These are phyloP conservation scores for Grifola frondosa DNA, from an alignment of 1,284 basidiomycete species.

Conservation along the genomic window DNA sequence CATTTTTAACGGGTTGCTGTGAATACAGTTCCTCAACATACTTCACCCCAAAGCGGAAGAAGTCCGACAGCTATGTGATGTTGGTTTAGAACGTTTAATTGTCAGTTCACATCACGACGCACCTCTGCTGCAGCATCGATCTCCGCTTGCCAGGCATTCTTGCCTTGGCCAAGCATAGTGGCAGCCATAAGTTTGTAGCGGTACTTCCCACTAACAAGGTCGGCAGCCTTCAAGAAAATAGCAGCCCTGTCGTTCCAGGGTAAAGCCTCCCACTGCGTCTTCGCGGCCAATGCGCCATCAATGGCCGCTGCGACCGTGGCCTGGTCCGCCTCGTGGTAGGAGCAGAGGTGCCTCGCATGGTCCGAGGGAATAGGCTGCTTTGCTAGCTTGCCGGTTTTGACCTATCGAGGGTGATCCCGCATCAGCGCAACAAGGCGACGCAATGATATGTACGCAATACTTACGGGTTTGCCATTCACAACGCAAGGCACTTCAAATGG, in stretches of 20 bases:
- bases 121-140: slow-evolving; percentile 99
- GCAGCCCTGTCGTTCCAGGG: slow-evolving; percentile 97
- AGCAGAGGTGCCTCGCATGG: slow-evolving; percentile 79
- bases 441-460: slow-evolving; percentile 26
- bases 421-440: slow-evolving; percentile 3
- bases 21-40: slow-evolving; percentile 94
- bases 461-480: slow-evolving; percentile 86
- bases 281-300: slow-evolving; percentile 84
- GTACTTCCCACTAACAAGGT: slow-evolving; percentile 93
- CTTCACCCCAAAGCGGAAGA: slow-evolving; percentile 96
- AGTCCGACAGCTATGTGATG: slow-evolving; percentile 74
- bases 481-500: slow-evolving; percentile 93
- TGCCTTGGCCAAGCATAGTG: slow-evolving; percentile 97
- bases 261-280: slow-evolving; percentile 87
- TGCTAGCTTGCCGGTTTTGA: slow-evolving; percentile 81
- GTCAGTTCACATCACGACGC: slow-evolving; percentile 20
- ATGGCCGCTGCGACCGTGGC: slow-evolving; percentile 81
- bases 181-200: slow-evolving; percentile 94
- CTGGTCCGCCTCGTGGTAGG: slow-evolving; percentile 87
- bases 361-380: slow-evolving; percentile 85
- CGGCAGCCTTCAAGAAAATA: slow-evolving; percentile 97
- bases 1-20: slow-evolving; percentile 88
- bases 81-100: background rate
- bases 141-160: slow-evolving; percentile 99
- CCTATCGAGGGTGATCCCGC: slow-evolving; percentile 39